Base-by-base conservation (phyloP, 1,284 basidiomycete genomes). In the Paramarasmius palmivorus region DNA sequence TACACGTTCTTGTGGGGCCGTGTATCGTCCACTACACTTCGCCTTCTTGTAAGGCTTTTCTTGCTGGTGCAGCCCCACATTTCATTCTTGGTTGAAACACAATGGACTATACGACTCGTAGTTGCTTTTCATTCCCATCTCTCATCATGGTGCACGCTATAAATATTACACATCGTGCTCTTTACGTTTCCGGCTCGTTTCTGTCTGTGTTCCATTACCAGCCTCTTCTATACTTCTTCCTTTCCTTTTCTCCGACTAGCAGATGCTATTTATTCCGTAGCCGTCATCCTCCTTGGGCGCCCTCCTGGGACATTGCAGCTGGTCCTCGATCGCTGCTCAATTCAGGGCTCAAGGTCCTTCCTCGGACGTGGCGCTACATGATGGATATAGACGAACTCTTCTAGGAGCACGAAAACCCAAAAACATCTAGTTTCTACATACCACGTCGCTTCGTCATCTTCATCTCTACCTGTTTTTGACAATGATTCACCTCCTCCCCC, bases 191-290 rank as follows among this genome's bases (percentile, higher is more conserved):
- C n/a, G n/a, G 29, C 12, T 29, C 32, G n/a, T 32, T 17, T 46
- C 44, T 29, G n/a, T 14, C 23, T 46, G 44, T 42, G 22, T 22
- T 42, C 10, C 26, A 25, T 46, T 32, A 26, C 44, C 25, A 26
- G 25, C 19, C 44, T 5, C 32, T 46, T 29, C 44, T 46, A 46
- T 29, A n/a, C n/a, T n/a, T 32, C 32, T 26, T 46, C 32, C 44
- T 26, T 46, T 46, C 32, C 44, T 26, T 46, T 46, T 46, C 22
- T 19, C 3, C n/a, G 17, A 19, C n/a, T 15, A 23, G 14, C 20
- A 44, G 20, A 44, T 44, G 20, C 41, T 46, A 46, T 46, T 46
- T 46, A 46, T 46, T 46, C 44, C 25, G 44, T 32, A 22, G 44
- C 25, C 44, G 12, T 23, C 14, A 3, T 23, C 23, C 22, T 44